Conservation (phyloP, 169 alveolate genomes). For the Cardiosporidium cionae region DNA sequence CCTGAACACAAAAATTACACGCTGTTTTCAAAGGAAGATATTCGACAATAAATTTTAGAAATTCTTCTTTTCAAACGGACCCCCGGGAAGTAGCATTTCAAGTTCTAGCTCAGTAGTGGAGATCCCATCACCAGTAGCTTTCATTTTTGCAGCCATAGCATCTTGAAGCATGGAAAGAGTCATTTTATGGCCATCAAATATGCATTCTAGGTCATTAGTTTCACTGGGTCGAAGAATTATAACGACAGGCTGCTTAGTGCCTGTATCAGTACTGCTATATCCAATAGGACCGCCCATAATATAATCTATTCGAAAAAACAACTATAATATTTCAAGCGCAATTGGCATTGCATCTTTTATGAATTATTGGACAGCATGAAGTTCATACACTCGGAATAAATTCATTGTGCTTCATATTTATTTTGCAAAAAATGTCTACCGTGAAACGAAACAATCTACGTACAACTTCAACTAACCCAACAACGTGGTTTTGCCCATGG, state of each 20-base stretch:
- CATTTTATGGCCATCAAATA: conserved; percentile 43
- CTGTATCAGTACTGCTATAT: conserved; percentile 71
- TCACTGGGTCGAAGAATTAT: conserved; percentile 61
- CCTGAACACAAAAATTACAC: too few species aligned
- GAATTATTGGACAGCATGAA: too few species aligned
- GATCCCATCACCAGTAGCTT: conserved; percentile 50
- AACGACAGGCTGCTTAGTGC: conserved; percentile 78
- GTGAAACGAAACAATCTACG: not conserved
- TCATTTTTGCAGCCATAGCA: conserved; percentile 64
- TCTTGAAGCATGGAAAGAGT: conserved; percentile 60
- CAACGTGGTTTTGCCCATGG: conserved; percentile 80
- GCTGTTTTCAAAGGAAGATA: too few species aligned
- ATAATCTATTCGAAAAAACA: too few species aligned
- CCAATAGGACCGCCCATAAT: conserved; percentile 85
- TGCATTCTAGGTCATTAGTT: conserved; percentile 36
- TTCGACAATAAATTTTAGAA: too few species aligned
- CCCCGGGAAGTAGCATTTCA: conserved; percentile 68
- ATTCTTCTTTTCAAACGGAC: too few species aligned
- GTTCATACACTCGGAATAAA: too few species aligned
- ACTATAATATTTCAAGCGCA: too few species aligned
- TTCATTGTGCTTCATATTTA: too few species aligned
- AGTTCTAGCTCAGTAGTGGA: conserved; percentile 63
- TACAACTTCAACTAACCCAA: conserved; percentile 8
- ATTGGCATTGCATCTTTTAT: too few species aligned
- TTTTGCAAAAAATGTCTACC: too few species aligned